These are phyloP conservation scores for Marchantia polymorpha DNA, from an alignment of 225 moss, liverwort and hornwort genomes.

Conservation along the genomic window DNA sequence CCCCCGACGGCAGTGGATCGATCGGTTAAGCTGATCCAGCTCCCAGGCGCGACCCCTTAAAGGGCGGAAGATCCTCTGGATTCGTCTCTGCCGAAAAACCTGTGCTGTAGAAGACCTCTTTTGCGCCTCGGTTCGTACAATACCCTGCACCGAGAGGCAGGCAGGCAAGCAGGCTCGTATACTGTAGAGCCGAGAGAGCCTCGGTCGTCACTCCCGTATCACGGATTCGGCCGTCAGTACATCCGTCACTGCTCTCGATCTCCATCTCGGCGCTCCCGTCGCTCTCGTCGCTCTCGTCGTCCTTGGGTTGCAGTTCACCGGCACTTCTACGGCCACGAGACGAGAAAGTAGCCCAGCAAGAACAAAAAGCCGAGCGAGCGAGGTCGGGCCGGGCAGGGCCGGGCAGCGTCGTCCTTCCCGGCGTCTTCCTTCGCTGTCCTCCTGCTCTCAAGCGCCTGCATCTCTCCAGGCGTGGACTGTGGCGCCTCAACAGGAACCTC, in stretches of 20 bases:
- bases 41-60: too few species aligned
- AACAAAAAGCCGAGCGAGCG: too few species aligned
- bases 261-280: too few species aligned
- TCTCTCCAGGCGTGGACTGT: conserved; percentile 15
- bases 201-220: background rate
- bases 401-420: background rate
- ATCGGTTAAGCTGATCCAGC: too few species aligned
- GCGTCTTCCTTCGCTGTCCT: background rate
- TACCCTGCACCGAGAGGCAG: too few species aligned
- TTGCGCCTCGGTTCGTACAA: too few species aligned
- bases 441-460: background rate
- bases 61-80: too few species aligned
- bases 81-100: too few species aligned
- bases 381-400: background rate
- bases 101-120: too few species aligned
- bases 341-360: background rate
- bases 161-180: too few species aligned
- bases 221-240: background rate
- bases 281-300: background rate
- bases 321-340: background rate
- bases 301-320: background rate
- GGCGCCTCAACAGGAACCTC: conserved; percentile 7
- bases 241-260: background rate
- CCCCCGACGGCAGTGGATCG: too few species aligned
- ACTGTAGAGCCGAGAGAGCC: too few species aligned